Evolutionary conservation across 139 green algal species (phyloP).

Genomic region (Tetradesmus obliquus): DNA sequence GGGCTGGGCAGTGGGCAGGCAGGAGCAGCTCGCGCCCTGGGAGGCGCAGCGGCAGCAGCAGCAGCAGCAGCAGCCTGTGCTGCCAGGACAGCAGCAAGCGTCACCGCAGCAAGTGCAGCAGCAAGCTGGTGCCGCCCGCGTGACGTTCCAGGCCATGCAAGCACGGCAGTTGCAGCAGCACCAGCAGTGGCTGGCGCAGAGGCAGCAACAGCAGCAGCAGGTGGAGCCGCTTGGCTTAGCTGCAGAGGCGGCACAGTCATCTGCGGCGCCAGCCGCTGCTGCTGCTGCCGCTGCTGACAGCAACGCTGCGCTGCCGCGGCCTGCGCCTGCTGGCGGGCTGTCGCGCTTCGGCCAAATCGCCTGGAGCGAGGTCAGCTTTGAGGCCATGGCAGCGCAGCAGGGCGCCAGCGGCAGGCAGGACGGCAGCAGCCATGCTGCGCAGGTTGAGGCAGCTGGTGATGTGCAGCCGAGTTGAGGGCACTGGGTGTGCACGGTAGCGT

Average conservation of each 20-base stretch:
- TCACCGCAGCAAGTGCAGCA: background rate
- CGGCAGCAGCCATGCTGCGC: background rate
- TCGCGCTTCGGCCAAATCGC: background rate
- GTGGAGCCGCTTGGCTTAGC: background rate
- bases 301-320: too few relatives aligned
- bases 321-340: background rate
- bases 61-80: background rate
- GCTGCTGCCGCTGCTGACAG: background rate
- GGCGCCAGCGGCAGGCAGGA: background rate
- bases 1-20: background rate
- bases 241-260: background rate
- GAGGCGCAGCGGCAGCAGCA: background rate
- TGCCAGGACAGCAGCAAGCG: background rate
- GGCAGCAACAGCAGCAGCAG: background rate
- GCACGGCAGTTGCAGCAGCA: background rate
- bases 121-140: background rate
- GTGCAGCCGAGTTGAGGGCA: background rate
- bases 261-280: background rate
- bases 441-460: background rate
- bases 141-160: background rate
- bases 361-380: background rate
- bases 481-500: too few relatives aligned
- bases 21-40: background rate
- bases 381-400: background rate
- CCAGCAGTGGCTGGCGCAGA: background rate